Evolutionary conservation across 2,329 filamentous ascomycete genomes (phyloP), one percentile per base, ranked within the genome.

Genomic region (Penicillium psychrosexuale): DNA sequence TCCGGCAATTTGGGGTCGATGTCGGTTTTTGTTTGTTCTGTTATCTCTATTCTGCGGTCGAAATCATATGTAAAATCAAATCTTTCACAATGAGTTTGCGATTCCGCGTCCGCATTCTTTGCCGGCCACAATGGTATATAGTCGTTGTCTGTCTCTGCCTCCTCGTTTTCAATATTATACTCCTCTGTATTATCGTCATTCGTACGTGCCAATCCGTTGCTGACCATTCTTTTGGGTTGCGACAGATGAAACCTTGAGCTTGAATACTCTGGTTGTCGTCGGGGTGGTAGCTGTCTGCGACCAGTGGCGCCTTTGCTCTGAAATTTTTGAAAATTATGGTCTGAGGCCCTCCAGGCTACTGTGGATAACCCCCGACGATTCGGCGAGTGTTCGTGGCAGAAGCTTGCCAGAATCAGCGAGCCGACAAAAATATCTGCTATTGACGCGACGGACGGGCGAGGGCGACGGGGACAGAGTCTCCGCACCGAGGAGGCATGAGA

Each of bases 401-500:
- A 76, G 39, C 77, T 76, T 47, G 82, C 82, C 60, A 78, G 71
- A 55, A 80, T 77, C 61, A 84, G 68, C 40, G 80, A 80, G 57
- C 73, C 70, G 59, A 84, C 77, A 69, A 84, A 83, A 59, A 80
- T 63, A 61, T 79, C 77, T 62, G 80, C 78, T 69, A 81, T 71
- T 55, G 67, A 72, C 58, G 67, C 64, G 58, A 68, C 62, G 53
- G 64, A 62, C 9, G 66, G 66, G 43, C 66, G 66, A 48, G 58
- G 63, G 47, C 61, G 69, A 61, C 65, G 65, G 49, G 62, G 53
- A 52, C 61, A 62, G 57, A 70, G 60, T 59, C 63, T 62, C 64
- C 66, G 66, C 48, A 66, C 55, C 24, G 67, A 63, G 54, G 61
- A 56, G 61, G 61, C 64, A 42, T 61, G 60, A 15, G 63, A 51